phyloP scores from a whole-genome alignment of 495 filamentous ascomycete species.

The Trichocladium uniseriatum region DNA sequence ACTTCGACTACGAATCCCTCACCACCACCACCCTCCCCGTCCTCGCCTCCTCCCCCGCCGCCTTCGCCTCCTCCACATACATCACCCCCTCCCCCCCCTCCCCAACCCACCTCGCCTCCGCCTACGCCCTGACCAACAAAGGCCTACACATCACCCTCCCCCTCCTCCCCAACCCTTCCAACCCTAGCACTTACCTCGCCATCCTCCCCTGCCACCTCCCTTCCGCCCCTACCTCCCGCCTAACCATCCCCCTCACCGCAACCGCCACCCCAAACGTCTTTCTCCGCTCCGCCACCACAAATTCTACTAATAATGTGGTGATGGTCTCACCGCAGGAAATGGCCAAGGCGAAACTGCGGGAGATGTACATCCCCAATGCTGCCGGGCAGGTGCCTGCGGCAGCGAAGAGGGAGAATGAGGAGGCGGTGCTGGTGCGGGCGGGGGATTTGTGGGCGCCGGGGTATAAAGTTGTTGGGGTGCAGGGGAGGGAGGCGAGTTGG shows the following conservation, averaged over 20 bases:
- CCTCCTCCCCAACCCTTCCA: not conserved
- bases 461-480: slow-evolving; percentile 15
- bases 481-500: too few relatives aligned
- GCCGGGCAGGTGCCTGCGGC: not conserved
- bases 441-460: slow-evolving; percentile 18
- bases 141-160: slow-evolving; percentile 16
- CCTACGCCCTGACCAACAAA: slow-evolving; percentile 21
- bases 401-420: slow-evolving; percentile 2
- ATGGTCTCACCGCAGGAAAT: slow-evolving; percentile 6
- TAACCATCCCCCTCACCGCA: slow-evolving; percentile 15
- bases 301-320: too few relatives aligned
- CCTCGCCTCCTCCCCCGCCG: slow-evolving; percentile 12
- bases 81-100: slow-evolving; percentile 5
- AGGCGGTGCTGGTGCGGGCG: slow-evolving; percentile 15
- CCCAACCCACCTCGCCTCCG: not conserved
- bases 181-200: slow-evolving; percentile 7
- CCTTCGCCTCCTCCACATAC: slow-evolving; percentile 13
- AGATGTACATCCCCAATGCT: slow-evolving; percentile 14
- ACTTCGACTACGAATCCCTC: slow-evolving; percentile 12
- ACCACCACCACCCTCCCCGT: slow-evolving; percentile 2
- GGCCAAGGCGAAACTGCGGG: not conserved
- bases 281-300: slow-evolving; percentile 15
- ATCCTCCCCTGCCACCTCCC: slow-evolving; percentile 14
- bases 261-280: slow-evolving; percentile 15
- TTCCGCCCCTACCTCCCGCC: slow-evolving; percentile 7